Evolutionary conservation across 179 eudicot genomes (phyloP), one percentile per base, ranked within the genome.

Genomic region (Dionaea muscipula): DNA sequence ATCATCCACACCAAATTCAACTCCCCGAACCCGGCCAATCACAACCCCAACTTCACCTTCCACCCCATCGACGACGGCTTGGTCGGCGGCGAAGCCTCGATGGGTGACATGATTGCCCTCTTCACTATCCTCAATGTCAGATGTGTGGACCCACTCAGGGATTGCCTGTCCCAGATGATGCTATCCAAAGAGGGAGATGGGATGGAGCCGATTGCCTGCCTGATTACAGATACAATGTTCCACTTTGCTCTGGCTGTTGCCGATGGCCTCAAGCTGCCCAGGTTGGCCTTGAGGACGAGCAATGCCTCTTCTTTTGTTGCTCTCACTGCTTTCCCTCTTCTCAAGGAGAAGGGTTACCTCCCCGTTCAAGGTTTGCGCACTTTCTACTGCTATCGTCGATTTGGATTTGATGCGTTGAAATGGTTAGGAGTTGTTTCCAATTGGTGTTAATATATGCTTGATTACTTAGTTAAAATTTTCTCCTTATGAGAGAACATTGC

Each of bases 201-300:
- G 24, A 44, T n/a, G n/a, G n/a, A n/a, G n/a, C n/a, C n/a, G n/a
- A n/a, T 67, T 17, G 49, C 51, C 7, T 67, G 72, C 51, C 41
- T 73, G 17, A 49, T 73, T 16, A 54, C 68, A 21, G 78, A 73
- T 68, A 51, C 66, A 24, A 16, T 69, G 53, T 61, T 65, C 65
- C 46, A 51, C 39, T 73, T 54, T 26, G 58, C 59, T 8, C 74
- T 57, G 20, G 63, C 27, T 24, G 74, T 65, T 26, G 71, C 71
- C 1, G 59, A 53, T 33, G 23, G 54, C 40, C 56, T 73, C 16
- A 17, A 55, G 21, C 57, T 73, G 2, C 64, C 46, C 0, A 56
- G 68, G 47, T 28, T 73, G 3, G 65, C 58, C n/a, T 56, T 73
- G 26, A 41, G 78, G 16, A 65, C 74, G 3, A 54, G 62, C 17